Base-by-base conservation (phyloP, 2,329 filamentous ascomycete species). In the Alternaria ethzedia region DNA sequence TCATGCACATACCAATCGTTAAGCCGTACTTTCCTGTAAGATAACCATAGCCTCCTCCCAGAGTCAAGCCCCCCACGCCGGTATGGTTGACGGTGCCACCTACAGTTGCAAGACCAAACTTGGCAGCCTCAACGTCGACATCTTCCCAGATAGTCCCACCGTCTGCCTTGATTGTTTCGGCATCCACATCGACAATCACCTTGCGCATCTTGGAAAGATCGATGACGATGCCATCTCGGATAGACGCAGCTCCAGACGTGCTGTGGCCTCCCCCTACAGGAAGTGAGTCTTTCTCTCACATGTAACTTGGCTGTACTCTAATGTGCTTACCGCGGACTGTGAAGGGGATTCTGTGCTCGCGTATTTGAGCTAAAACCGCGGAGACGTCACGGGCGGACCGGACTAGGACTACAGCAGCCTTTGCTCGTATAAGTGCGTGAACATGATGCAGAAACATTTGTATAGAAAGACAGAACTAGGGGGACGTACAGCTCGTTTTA, bases 71-170 rank as follows among this genome's bases (percentile, higher is more conserved):
- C 3, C 86, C 88, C 6, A 90, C 85, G 6, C 88, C 88, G 1
- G 87, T 90, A 66, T 89, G 86, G 45, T 86, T 86, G 10, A 90
- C 86, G 0, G 88, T 89, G 3, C 88, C 88, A 9, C 87, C 88
- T 0, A 89, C 86, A 1, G 87, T 87, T 3, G 87, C 88, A 3
- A 90, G 82, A 0, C 83, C 82, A 68, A 86, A 78, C 51, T 82
- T 75, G 55, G 80, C 84, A 0, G 83, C 83, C 0, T 83, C 83
- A 6, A 80, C 75, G 66, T 89, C 87, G 12, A 89, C 83, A 68
- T 88, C 84, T 58, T 77, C 79, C 86, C 87, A 88, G 3, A 81
- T 71, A 46, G 83, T 82, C 8, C 87, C 86, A 25, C 87, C 86
- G 59, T 84, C 82, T 20, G 82, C 84, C 0, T 76, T 80, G 56